phyloP scores from a whole-genome alignment of 148 eudicot genomes.

The Tetragonia tetragonoides region DNA sequence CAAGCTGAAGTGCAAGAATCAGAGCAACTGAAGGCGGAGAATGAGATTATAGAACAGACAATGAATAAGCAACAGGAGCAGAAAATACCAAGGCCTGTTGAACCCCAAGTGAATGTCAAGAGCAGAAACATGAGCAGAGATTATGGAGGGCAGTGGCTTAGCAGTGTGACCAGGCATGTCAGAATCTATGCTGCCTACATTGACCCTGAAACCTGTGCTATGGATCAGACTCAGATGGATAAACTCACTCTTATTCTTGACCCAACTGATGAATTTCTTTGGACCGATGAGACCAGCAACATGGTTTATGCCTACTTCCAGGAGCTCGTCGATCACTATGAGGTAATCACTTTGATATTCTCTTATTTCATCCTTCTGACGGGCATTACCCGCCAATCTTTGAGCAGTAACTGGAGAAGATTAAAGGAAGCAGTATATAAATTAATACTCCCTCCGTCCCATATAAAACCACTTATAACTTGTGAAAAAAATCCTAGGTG shows the following conservation, averaged over 20 bases:
- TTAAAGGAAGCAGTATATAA: too few species aligned
- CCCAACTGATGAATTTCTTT: constrained; percentile 78
- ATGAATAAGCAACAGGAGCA: constrained; percentile 15
- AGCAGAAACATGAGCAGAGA: constrained; percentile 73
- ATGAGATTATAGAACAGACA: constrained; percentile 4
- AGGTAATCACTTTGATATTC: constrained; percentile 40
- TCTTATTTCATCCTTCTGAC: neutral
- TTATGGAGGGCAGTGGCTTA: constrained; percentile 93
- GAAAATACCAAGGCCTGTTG: constrained; percentile 55
- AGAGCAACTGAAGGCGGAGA: constrained; percentile 23
- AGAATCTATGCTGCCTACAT: constrained; percentile 87
- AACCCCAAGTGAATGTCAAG: constrained; percentile 59
- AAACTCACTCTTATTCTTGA: constrained; percentile 84
- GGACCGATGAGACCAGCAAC: constrained; percentile 70
- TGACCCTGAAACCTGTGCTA: constrained; percentile 68
- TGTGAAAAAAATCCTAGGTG: too few species aligned
- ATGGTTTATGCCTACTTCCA: constrained; percentile 73
- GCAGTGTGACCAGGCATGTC: constrained; percentile 81
- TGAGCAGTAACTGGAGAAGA: too few species aligned
- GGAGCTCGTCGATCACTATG: constrained; percentile 86
- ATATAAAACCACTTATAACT: too few species aligned
- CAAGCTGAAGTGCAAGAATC: constrained; percentile 40
- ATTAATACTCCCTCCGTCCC: too few species aligned
- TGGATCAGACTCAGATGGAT: constrained; percentile 89
- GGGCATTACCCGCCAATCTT: too few species aligned